Conservation (phyloP, 2,329 filamentous ascomycete species). For the Fusarium gaditjirri region DNA sequence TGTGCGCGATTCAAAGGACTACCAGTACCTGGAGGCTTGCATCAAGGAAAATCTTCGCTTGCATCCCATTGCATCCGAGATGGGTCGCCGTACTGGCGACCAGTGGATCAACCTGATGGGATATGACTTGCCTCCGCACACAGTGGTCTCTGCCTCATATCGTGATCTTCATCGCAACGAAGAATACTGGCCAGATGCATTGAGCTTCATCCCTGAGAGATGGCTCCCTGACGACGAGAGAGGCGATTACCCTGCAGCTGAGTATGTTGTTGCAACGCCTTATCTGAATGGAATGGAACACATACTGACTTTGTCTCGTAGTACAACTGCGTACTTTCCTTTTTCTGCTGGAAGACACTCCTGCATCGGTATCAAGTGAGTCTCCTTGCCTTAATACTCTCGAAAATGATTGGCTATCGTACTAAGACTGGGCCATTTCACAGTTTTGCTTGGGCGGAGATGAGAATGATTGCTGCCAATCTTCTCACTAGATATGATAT, state of each 20-base stretch:
- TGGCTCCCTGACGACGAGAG: not conserved
- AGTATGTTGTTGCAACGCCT: not conserved
- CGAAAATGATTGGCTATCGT: accelerated
- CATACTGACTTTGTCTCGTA: not conserved
- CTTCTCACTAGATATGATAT: not conserved
- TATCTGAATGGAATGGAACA: accelerated
- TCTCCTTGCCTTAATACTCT: accelerated
- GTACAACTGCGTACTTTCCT: not conserved
- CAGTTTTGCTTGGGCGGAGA: not conserved
- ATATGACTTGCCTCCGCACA: not conserved
- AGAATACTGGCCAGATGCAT: not conserved
- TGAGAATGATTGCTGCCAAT: not conserved
- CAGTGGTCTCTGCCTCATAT: not conserved
- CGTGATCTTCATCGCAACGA: not conserved
- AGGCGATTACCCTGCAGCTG: not conserved
- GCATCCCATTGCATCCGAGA: not conserved
- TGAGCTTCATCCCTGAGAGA: not conserved
- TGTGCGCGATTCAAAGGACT: not conserved
- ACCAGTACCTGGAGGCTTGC: not conserved
- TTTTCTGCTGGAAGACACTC: not conserved
- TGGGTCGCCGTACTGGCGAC: not conserved
- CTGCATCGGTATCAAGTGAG: not conserved
- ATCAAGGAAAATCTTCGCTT: not conserved
- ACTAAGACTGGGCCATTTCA: not conserved
- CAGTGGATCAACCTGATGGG: not conserved